Evolutionary conservation across 148 eudicot genomes (phyloP), one percentile per base, ranked within the genome.

Genomic region (Cornus controversa): DNA sequence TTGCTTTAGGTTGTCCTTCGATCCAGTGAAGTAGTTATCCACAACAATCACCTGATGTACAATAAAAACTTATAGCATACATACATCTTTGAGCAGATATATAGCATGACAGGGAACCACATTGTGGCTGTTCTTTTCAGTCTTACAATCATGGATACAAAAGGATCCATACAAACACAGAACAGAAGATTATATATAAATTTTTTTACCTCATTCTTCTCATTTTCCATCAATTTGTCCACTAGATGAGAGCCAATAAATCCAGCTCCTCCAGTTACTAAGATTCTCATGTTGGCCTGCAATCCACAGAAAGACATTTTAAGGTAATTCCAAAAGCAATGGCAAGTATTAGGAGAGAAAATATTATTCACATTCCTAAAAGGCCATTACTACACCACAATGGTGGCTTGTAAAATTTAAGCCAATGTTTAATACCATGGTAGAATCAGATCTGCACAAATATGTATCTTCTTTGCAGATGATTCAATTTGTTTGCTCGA

Each of bases 201-300:
- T 76, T 70, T 77, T 15, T 78, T 70, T 75, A 91, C 99, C 94
- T 93, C 97, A 71, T 95, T 95, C 85, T 93, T 95, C 82, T 95
- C 99, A 80, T 95, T 93, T 83, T 91, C 79, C 99, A 93, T 90
- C 89, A 95, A 84, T 76, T 82, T 91, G 82, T 96, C 99, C 4
- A 96, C 98, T 34, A 96, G 79, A 80, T 96, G 99, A 80, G 99
- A 96, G 80, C 99, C 99, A 79, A 96, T 96, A 79, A 96, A 96
- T 69, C 99, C 99, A 75, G 99, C 99, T 81, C 99, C 99, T 60
- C 99, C 99, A 37, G 98, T 93, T 63, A 96, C 86, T 84, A 96
- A 80, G 70, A 96, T 96, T 66, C 99, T 93, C 99, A 96, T 93
- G 86, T 96, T 96, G 73, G 99, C 87, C 99, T 96, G 92, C 37